Evolutionary conservation across 495 filamentous ascomycete genomes (phyloP), one percentile per base, ranked within the genome.

Genomic region (Penicillium dipodomyicola): DNA sequence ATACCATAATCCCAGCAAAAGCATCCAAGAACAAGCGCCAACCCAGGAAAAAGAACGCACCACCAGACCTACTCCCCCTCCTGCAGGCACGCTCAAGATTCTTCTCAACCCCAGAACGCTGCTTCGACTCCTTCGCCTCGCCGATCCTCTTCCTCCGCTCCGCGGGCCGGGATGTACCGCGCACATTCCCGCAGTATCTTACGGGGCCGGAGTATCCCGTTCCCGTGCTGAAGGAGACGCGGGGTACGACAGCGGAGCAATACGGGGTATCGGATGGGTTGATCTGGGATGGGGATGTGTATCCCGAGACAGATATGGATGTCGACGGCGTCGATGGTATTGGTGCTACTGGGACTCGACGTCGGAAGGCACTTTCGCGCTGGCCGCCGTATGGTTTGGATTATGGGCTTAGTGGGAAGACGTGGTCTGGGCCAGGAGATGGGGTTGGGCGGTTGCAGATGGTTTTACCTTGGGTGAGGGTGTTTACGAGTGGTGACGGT

Each of bases 51-150:
- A 54, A 27, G 17, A 9, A 65, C 0, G 5, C 22, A 30, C 65
- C 70, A 1, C 50, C 54, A 9, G 73, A 74, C 35, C 62, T 79
- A 9, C 55, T 75, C 6, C 65, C 67, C 0, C 70, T 76, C 4
- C 68, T 76, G 1, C 29, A 69, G n/a, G 73, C 73, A 2, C 70
- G 80, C 12, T 63, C 69, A 19, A 20, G 56, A 3, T 64, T 80
- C 22, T 86, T 86, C 61, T 22, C 63, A 3, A 73, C 69, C 3
- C 72, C 77, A 8, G 77, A 80, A 51, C 60, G 75, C 14, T 82
- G 73, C 60, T 84, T 84, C 42, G 83, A 85, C 57, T 69, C 82
- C 1, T 85, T 86, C 59, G 83, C 83, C 1, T 84, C 81, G 5
- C 83, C 83, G 0, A 68, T 82, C 8, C 71, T 83, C 4, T 84